Evolutionary conservation across 225 moss, liverwort and hornwort species (phyloP).

Genomic region (Pseudoscleropodium purum): DNA sequence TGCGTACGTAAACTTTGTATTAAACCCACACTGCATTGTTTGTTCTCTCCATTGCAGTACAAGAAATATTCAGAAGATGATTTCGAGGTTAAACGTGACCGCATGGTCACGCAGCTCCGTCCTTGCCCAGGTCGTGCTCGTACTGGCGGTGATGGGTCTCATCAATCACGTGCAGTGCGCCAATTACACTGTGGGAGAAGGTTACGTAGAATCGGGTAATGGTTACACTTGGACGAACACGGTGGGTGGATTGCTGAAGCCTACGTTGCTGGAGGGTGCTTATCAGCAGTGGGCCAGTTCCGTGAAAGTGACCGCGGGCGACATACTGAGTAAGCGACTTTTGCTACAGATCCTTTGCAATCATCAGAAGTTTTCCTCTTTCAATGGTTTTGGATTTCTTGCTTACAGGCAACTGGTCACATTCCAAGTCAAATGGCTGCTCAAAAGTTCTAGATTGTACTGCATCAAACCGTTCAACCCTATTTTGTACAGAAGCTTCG

Average conservation of each 20-base stretch:
- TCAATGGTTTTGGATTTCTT: not conserved
- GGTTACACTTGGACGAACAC: slow-evolving; percentile 26
- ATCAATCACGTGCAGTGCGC: not conserved
- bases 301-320: slow-evolving; percentile 6
- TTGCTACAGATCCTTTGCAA: too few species aligned
- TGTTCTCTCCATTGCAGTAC: not conserved
- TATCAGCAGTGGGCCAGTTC: slow-evolving; percentile 16
- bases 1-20: not conserved
- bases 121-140: not conserved
- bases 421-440: not conserved
- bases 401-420: not conserved
- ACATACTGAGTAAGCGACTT: slow-evolving; percentile 4
- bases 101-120: not conserved
- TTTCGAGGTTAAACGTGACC: not conserved
- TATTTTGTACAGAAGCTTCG: too few species aligned
- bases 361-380: not conserved
- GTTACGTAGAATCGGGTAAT: not conserved
- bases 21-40: not conserved
- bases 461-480: not conserved
- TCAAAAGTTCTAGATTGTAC: not conserved
- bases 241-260: slow-evolving; percentile 2
- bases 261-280: not conserved
- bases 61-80: not conserved
- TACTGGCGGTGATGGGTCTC: not conserved
- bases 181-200: slow-evolving; percentile 11